phyloP scores from a whole-genome alignment of 768 basidiomycete species.

The Gloeostereum incarnatum region DNA sequence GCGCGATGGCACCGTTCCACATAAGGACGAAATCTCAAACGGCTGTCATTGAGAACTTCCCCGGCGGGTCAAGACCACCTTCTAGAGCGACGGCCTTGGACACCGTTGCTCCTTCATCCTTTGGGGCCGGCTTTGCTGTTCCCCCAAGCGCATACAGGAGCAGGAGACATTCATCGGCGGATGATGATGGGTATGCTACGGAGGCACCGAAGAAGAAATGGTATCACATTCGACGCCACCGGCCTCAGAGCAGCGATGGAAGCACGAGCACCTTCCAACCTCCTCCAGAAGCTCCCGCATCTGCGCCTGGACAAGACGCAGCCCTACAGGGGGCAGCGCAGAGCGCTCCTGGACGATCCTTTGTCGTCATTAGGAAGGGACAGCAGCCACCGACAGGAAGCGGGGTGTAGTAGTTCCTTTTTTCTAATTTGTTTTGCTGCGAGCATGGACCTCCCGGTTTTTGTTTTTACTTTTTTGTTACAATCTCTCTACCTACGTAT shows the following conservation, averaged over 20 bases:
- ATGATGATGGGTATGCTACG: constrained; percentile 31
- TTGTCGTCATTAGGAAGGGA: constrained; percentile 64
- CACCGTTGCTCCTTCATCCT: too few relatives aligned
- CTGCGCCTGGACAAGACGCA: constrained; percentile 11
- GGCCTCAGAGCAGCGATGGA: constrained; percentile 52
- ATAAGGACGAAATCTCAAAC: constrained; percentile 75
- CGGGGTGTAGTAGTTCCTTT: too few relatives aligned
- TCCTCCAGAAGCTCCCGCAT: too few relatives aligned
- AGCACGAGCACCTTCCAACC: constrained; percentile 20
- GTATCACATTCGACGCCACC: constrained; percentile 53
- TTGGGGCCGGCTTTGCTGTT: too few relatives aligned
- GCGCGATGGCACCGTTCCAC: constrained; percentile 60
- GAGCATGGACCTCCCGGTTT: too few relatives aligned
- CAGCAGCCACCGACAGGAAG: neutral
- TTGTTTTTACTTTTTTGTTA: too few relatives aligned
- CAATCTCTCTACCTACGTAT: too few relatives aligned
- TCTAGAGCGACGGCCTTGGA: constrained; percentile 1
- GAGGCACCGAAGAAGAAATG: constrained; percentile 59
- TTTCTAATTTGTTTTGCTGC: too few relatives aligned
- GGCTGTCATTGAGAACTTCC: constrained; percentile 68
- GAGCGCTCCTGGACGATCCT: constrained; percentile 38
- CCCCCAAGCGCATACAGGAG: constrained; percentile 8
- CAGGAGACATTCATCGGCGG: constrained; percentile 13
- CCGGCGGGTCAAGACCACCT: constrained; percentile 6
- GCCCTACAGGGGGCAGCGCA: constrained; percentile 18